Conservation (phyloP, 805 yeast species). For the Wickerhamiella slavikovae region DNA sequence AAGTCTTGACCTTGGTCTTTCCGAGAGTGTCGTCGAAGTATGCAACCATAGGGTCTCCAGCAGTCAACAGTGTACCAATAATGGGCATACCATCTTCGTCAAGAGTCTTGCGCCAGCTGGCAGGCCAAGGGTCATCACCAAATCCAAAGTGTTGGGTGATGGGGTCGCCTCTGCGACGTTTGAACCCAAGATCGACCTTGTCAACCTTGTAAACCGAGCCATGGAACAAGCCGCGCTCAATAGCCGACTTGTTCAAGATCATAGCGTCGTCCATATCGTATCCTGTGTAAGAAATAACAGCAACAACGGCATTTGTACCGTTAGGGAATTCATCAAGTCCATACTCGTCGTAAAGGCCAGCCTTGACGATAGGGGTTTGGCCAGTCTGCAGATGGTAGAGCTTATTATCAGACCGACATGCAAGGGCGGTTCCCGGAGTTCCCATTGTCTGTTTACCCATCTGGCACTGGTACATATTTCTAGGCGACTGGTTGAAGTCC, state of each 20-base stretch:
- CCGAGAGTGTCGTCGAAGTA: conserved; percentile 80
- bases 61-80: conserved; percentile 71
- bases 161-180: conserved; percentile 82
- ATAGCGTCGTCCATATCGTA: conserved; percentile 99
- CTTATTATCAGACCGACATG: conserved; percentile 86
- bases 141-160: conserved; percentile 86
- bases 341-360: conserved; percentile 80
- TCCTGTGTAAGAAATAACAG: conserved; percentile 96
- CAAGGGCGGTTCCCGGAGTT: conserved; percentile 92
- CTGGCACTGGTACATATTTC: conserved; percentile 99
- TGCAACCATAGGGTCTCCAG: conserved; percentile 91
- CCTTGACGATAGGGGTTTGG: conserved; percentile 92
- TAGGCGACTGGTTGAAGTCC: conserved; percentile 96
- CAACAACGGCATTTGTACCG: conserved; percentile 96
- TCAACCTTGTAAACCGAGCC: conserved; percentile 94
- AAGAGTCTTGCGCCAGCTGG: conserved; percentile 67
- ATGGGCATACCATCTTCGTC: conserved; percentile 87
- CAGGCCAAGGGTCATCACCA: conserved; percentile 85
- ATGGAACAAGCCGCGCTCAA: conserved; percentile 93
- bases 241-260: conserved; percentile 93
- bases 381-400: conserved; percentile 84
- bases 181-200: conserved; percentile 59
- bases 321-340: conserved; percentile 98
- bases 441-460: conserved; percentile 99
- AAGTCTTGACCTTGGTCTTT: conserved; percentile 76